A percentile compares a stretch with the other conserved stretches of the same genome.
phyloP scores from a whole-genome alignment of 169 alveolate genomes.

The Perkinsus olseni region DNA sequence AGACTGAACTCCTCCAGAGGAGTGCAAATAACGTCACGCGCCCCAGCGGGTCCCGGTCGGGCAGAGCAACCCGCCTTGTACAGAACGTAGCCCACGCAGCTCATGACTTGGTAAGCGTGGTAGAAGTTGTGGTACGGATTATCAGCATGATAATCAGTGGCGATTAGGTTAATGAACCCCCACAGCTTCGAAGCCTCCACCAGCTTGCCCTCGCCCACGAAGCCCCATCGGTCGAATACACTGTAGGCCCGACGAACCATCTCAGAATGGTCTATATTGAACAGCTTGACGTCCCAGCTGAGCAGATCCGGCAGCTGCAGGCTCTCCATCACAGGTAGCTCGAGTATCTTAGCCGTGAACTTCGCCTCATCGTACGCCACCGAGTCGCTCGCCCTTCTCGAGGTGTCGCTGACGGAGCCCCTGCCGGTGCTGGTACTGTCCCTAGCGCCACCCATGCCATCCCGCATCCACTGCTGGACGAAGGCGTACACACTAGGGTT shows the following conservation, averaged over 20 bases:
- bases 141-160: neutral
- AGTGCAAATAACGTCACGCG: constrained; percentile 16
- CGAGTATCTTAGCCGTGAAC: neutral
- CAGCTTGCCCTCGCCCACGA: neutral
- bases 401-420: neutral
- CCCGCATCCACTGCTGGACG: neutral
- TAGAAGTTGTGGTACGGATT: constrained; percentile 34
- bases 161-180: neutral
- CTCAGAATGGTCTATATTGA: neutral
- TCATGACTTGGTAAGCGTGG: constrained; percentile 22
- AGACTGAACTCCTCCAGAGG: constrained; percentile 21
- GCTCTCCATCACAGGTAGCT: neutral
- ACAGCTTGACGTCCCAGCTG: neutral
- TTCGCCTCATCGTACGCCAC: neutral
- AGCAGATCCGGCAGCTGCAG: neutral
- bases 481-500: neutral
- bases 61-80: neutral
- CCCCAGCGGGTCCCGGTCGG: constrained; percentile 20
- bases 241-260: neutral
- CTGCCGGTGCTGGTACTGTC: neutral
- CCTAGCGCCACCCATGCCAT: neutral
- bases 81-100: neutral
- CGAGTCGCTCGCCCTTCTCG: neutral
- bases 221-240: neutral
- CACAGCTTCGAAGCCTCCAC: neutral